Evolutionary conservation across 768 basidiomycete genomes (phyloP).

Genomic region (Lentinula guzmanii): DNA sequence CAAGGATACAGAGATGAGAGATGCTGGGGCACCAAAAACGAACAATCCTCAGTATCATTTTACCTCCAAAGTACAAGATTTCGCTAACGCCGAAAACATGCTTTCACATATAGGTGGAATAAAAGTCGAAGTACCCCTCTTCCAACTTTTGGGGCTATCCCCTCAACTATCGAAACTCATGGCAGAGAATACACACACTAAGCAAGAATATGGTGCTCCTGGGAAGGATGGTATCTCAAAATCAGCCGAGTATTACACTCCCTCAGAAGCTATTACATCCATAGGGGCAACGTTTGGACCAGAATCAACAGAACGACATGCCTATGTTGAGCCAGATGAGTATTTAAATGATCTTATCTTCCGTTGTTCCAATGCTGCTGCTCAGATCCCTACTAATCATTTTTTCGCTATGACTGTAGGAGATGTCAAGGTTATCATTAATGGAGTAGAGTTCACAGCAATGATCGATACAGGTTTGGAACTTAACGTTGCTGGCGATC

Average conservation of each 20-base stretch:
- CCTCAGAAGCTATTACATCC: too few relatives aligned
- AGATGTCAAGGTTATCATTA: neutral
- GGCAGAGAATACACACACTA: neutral
- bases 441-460: neutral
- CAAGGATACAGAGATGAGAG: neutral
- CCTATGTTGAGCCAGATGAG: too few relatives aligned
- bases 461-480: constrained; percentile 8
- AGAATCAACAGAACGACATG: too few relatives aligned
- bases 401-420: constrained; percentile 4
- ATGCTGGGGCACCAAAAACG: neutral
- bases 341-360: too few relatives aligned
- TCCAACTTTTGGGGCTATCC: neutral
- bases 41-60: neutral
- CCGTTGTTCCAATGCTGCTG: neutral
- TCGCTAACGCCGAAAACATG: neutral
- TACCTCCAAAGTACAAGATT: neutral
- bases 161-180: neutral
- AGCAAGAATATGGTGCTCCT: neutral
- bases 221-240: neutral
- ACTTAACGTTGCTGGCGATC: neutral
- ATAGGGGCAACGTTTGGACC: too few relatives aligned
- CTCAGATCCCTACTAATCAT: neutral
- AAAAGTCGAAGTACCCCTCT: neutral
- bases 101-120: neutral
- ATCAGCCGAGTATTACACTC: neutral